A percentile compares a stretch with the other conserved stretches of the same genome.
These are phyloP conservation scores for Trichoderma koningiopsis DNA, from an alignment of 2,329 filamentous ascomycete genomes.

Conservation along the genomic window DNA sequence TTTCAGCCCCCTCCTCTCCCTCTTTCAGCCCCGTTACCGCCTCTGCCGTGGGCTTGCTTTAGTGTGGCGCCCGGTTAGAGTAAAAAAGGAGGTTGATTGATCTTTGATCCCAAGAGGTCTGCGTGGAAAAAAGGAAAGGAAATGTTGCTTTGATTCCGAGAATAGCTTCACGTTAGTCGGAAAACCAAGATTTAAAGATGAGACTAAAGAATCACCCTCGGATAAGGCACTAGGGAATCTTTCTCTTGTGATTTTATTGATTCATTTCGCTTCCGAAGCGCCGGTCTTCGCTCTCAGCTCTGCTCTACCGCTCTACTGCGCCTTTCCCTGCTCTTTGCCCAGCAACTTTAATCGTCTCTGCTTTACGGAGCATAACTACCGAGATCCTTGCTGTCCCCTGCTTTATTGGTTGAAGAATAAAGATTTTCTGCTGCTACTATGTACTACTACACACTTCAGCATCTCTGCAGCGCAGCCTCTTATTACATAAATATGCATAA, in stretches of 20 bases:
- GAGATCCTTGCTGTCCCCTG: not conserved
- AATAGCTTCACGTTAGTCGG: not conserved
- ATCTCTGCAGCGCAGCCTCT: not conserved
- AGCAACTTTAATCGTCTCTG: not conserved
- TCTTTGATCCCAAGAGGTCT: not conserved
- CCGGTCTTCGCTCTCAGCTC: not conserved
- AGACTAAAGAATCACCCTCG: not conserved
- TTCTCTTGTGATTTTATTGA: not conserved
- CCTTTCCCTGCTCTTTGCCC: not conserved
- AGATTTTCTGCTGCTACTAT: not conserved
- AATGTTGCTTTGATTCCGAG: not conserved
- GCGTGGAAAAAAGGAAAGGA: not conserved
- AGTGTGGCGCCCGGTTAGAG: not conserved
- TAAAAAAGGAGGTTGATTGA: not conserved
- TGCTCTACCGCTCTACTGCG: not conserved
- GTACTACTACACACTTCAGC: not conserved
- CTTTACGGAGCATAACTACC: not conserved
- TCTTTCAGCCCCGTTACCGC: not conserved
- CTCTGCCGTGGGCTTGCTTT: not conserved
- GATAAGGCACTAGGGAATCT: not conserved
- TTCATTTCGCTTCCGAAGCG: conserved; percentile 3
- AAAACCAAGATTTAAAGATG: not conserved
- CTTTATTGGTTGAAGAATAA: not conserved
- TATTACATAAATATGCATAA: not conserved
- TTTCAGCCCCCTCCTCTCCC: not conserved